These are phyloP conservation scores for Blakeslea trispora DNA, from an alignment of 371 early-diverging fungal species.

Conservation along the genomic window DNA sequence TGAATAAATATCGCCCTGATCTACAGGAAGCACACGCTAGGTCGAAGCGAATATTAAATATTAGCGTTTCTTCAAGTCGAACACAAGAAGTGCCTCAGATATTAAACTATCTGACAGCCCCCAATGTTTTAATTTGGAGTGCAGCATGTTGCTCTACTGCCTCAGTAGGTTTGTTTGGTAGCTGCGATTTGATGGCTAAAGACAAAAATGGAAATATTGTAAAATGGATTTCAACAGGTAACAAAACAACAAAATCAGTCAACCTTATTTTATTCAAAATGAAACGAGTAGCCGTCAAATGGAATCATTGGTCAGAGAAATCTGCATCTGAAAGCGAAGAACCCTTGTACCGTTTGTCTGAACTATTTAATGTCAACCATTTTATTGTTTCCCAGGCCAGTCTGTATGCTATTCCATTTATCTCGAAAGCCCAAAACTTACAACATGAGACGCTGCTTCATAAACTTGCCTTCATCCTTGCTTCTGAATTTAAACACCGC, in stretches of 20 bases:
- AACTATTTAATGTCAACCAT: constrained; percentile 78
- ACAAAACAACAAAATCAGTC: not conserved
- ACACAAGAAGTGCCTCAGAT: constrained; percentile 72
- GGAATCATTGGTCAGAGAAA: constrained; percentile 57
- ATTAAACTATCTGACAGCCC: constrained; percentile 74
- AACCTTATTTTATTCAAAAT: no score
- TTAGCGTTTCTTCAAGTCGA: constrained; percentile 68
- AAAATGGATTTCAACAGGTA: constrained; percentile 64
- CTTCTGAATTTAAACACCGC: constrained; percentile 64
- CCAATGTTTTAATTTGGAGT: constrained; percentile 77
- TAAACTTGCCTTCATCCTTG: constrained; percentile 49
- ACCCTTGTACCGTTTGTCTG: constrained; percentile 63
- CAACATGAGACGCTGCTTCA: constrained; percentile 45
- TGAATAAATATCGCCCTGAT: no score
- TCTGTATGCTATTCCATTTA: constrained; percentile 66
- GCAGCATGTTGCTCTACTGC: constrained; percentile 75
- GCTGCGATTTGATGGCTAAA: constrained; percentile 66
- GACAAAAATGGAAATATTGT: constrained; percentile 66
- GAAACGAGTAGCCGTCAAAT: constrained; percentile 49
- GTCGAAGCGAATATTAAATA: constrained; percentile 70
- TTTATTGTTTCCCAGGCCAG: constrained; percentile 78
- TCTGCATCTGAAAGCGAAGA: constrained; percentile 62
- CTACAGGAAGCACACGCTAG: constrained; percentile 67
- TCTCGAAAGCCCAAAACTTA: constrained; percentile 55
- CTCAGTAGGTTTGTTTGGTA: constrained; percentile 59